Base-by-base conservation (phyloP, 2,329 filamentous ascomycete species). In the Didymella segeticola region DNA sequence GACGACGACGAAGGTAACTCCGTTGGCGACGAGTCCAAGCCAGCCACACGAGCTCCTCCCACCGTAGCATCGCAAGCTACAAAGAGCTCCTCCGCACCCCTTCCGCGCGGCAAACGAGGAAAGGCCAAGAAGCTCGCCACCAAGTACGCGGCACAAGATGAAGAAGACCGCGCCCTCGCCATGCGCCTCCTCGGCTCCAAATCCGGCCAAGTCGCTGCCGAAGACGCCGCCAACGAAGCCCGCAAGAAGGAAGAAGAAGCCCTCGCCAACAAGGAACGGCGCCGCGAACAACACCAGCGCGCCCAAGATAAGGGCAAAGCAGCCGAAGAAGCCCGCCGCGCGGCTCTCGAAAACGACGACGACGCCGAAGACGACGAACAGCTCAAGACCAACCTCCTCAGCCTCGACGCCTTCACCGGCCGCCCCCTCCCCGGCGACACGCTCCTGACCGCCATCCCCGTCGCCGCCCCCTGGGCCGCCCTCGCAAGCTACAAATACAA, bases 121-220 rank as follows among this genome's bases (percentile, higher is more conserved):
- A 96, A 96, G 72, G 87, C 88, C 36, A 96, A 96, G 79, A 96
- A 95, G 74, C 87, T 91, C 2, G 91, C 91, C 3, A 80, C 85
- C 53, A 97, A 96, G 73, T 99, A 99, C 77, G 93, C 89, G 38
- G 81, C 96, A 64, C 95, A 98, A 80, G 93, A 98, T 65, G 92
- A 96, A 49, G 93, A 96, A 75, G 95, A 99, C 68, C 90, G 92
- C 11, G 85, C 84, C 6, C 84, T 93, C 0, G 91, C 92, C 26
- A 89, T 97, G 75, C 83, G 87, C 20, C 82, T 98, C n/a, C 86
- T 96, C n/a, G 95, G 95, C 31, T 88, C 90, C 2, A 79, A 83
- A 54, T 88, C 88, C 1, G 83, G 84, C 30, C 83, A 89, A 63
- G 86, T 87, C 58, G 85, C 84, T 12, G 88, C 86, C 2, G 89